These are phyloP conservation scores for Colletotrichum filicis DNA, from an alignment of 2,329 filamentous ascomycete genomes.

Conservation along the genomic window DNA sequence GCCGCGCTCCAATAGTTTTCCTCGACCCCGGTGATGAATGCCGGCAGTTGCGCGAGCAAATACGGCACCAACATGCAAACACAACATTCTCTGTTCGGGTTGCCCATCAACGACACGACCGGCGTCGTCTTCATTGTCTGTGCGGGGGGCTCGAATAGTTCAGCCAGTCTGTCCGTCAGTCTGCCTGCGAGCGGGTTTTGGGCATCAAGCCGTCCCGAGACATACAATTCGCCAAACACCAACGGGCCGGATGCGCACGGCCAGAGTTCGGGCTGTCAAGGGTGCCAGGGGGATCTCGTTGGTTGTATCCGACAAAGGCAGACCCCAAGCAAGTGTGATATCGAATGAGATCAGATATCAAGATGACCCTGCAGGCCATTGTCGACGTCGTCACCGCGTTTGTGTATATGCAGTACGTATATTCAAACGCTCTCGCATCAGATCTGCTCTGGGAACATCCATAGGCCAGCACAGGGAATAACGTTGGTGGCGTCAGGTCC, in stretches of 20 bases:
- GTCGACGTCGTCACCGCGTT: not conserved
- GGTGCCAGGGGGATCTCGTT: not conserved
- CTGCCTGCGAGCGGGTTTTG: too few species aligned
- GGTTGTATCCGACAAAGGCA: not conserved
- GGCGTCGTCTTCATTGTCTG: not conserved
- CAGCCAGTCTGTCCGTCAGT: not conserved
- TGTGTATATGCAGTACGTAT: not conserved
- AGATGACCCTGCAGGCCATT: not conserved
- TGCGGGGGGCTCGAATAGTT: not conserved
- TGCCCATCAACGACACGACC: not conserved
- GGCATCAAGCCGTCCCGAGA: not conserved
- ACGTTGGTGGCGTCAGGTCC: not conserved
- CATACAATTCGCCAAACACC: not conserved
- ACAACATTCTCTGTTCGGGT: not conserved
- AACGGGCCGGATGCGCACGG: not conserved
- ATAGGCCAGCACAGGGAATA: not conserved
- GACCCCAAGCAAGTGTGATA: not conserved
- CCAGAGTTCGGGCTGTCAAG: not conserved
- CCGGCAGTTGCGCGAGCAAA: constrained; percentile 12
- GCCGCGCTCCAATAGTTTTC: not conserved
- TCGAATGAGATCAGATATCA: constrained; percentile 9
- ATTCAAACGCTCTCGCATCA: not conserved
- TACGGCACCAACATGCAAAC: not conserved
- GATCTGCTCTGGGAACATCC: not conserved
- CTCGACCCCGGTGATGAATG: not conserved